Base-by-base conservation (phyloP, 257 asterid species). In the Rhazya stricta region DNA sequence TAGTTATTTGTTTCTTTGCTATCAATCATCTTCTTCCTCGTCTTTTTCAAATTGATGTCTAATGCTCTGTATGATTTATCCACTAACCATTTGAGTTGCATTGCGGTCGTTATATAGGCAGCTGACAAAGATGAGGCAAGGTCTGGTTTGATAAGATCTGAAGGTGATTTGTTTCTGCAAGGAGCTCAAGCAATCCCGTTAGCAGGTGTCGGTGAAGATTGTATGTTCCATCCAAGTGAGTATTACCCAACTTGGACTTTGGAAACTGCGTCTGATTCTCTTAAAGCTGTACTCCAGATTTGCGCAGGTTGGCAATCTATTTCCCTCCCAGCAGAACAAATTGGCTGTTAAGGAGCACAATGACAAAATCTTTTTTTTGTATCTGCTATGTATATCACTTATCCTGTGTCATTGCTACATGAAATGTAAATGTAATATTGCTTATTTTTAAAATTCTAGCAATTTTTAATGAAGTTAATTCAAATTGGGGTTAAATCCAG, bases 231-330 rank as follows among this genome's bases (percentile, higher is more conserved):
- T 82, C 98, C 97, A 1, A 87, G 91, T 42, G 91, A 90, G 70
- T 85, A 77, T 81, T 91, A 93, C 71, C 89, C 84, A 41, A 68
- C 79, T 15, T 93, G 97, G 96, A 91, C 98, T 1, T 81, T 90
- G 45, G 97, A 88, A 80, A 51, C 89, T 36, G 89, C 97, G 9
- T 75, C 88, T 1, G 93, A 89, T 65, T 89, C 88, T 29, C 89
- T 93, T 42, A 88, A 91, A 77, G 86, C 87, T 56, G 79, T 87
- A 80, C 91, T 91, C 69, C 96, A 88, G 74, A 80, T 87, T 84
- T 87, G 92, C 87, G 80, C 92, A 3, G 98, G 98, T 76, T 89
- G 97, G 96, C 96, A 87, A 74, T 81, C 83, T 77, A 72, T 82
- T 65, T 29, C 82, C 67, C 78, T 71, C 36, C 88, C 88, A 50